phyloP scores from a whole-genome alignment of 768 basidiomycete species.

The Heimioporus sp. region DNA sequence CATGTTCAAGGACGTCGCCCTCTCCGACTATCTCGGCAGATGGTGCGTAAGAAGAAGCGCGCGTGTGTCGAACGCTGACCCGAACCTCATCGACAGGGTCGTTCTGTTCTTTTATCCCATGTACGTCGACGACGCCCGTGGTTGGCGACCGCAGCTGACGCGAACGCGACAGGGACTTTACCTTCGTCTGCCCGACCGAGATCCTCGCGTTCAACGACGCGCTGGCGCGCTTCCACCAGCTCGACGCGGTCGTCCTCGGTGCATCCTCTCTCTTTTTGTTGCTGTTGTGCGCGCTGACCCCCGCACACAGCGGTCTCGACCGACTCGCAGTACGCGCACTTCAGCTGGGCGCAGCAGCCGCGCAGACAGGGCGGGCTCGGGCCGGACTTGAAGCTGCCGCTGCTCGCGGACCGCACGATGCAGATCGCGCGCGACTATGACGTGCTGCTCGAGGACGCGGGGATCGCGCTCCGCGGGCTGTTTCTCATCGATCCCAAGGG shows the following conservation, averaged over 20 bases:
- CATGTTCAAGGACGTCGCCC: conserved; percentile 73
- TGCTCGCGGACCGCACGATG: conserved; percentile 80
- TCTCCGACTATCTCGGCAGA: conserved; percentile 73
- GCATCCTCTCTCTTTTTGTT: too few species aligned
- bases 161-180: too few species aligned
- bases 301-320: conserved; percentile 65
- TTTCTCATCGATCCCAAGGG: conserved; percentile 89
- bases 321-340: conserved; percentile 86
- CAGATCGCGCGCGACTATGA: conserved; percentile 82
- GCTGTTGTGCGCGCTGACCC: neutral
- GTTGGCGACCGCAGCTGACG: too few species aligned
- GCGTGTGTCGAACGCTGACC: neutral
- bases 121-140: too few species aligned
- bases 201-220: conserved; percentile 95
- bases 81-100: conserved; percentile 53
- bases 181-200: conserved; percentile 93
- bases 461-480: conserved; percentile 82
- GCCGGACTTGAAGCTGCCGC: conserved; percentile 80
- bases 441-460: conserved; percentile 84
- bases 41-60: conserved; percentile 46
- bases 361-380: conserved; percentile 89
- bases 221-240: conserved; percentile 65
- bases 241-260: conserved; percentile 81
- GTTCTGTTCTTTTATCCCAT: conserved; percentile 93
- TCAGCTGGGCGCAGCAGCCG: conserved; percentile 81